Conservation (phyloP, 495 filamentous ascomycete genomes). For the Usnea hakonensis region DNA sequence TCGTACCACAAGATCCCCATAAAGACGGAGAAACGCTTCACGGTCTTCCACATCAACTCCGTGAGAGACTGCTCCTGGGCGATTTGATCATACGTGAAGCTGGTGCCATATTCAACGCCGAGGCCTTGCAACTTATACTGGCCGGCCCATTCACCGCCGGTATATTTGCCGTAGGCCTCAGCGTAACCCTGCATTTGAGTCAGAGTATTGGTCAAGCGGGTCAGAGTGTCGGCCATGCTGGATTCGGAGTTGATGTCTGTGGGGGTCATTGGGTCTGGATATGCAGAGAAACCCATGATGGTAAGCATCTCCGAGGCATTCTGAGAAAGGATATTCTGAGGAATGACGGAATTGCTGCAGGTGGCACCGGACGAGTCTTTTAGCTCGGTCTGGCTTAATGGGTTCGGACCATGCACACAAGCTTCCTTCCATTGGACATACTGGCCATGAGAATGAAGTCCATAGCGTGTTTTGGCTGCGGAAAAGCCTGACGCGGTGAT, state of each 20-base stretch:
- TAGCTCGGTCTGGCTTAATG: conserved; percentile 9
- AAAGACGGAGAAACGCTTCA: conserved; percentile 14
- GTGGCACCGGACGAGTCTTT: conserved; percentile 7
- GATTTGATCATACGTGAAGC: conserved; percentile 3
- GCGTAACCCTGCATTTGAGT: conserved; percentile 19
- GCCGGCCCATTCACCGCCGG: conserved; percentile 12
- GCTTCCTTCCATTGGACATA: conserved; percentile 24
- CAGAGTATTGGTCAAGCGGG: conserved; percentile 12
- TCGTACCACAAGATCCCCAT: conserved; percentile 22
- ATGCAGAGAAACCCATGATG: conserved; percentile 22
- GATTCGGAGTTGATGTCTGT: conserved; percentile 16
- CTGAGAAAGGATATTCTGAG: conserved; percentile 10
- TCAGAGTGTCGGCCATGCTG: conserved; percentile 6
- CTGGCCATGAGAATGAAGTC: conserved; percentile 21
- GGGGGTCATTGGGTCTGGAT: conserved; percentile 22
- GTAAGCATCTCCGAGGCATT: conserved; percentile 16
- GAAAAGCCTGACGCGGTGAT: conserved; percentile 19
- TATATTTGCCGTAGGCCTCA: conserved; percentile 18
- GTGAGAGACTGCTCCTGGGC: conserved; percentile 20
- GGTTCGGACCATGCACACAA: conserved; percentile 17
- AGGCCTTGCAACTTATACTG: conserved; percentile 20
- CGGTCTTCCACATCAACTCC: conserved; percentile 20
- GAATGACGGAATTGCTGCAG: conserved; percentile 15
- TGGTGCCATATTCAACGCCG: conserved; percentile 22
- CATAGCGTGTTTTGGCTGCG: conserved; percentile 15